phyloP scores from a whole-genome alignment of 371 early-diverging fungal species.

The Mucor mucedo region DNA sequence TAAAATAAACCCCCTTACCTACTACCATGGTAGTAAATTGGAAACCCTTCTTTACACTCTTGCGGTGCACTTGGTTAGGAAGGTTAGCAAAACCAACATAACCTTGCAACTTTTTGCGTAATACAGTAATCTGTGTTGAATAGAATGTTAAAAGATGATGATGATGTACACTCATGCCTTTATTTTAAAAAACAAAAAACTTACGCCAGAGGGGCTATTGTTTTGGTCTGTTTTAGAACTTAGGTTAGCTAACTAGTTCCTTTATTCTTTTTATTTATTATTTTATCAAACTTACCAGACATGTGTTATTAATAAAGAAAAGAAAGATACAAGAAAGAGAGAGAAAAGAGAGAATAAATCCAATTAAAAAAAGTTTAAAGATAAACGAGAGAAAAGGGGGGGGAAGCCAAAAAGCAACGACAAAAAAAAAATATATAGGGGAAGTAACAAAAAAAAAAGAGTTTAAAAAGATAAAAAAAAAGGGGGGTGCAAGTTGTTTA shows the following conservation, averaged over 20 bases:
- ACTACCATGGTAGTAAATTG: constrained; percentile 98
- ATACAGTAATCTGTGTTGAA: constrained; percentile 45
- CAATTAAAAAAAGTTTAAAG: constrained; percentile 14
- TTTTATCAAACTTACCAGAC: constrained; percentile 32
- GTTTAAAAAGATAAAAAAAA: background rate
- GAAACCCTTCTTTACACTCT: constrained; percentile 99
- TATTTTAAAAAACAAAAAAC: background rate
- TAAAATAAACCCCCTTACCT: constrained; percentile 56
- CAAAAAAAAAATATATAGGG: background rate
- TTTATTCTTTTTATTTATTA: no score
- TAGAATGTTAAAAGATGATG: background rate
- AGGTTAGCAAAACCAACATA: constrained; percentile 98
- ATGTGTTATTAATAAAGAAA: constrained; percentile 7
- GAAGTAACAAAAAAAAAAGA: constrained; percentile 1
- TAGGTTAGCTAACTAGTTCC: no score
- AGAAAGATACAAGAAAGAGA: constrained; percentile 1
- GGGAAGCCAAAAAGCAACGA: constrained; percentile 1
- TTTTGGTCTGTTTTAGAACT: constrained; percentile 30
- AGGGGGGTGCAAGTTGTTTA: background rate
- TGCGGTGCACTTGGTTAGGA: constrained; percentile 98
- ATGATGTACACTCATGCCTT: no score
- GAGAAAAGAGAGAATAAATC: constrained; percentile 9
- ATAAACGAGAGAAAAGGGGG: constrained; percentile 16
- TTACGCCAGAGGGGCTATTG: constrained; percentile 42
- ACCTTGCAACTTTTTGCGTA: constrained; percentile 85